Evolutionary conservation across 768 basidiomycete species (phyloP).

Genomic region (Phanerochaete carnosa): DNA sequence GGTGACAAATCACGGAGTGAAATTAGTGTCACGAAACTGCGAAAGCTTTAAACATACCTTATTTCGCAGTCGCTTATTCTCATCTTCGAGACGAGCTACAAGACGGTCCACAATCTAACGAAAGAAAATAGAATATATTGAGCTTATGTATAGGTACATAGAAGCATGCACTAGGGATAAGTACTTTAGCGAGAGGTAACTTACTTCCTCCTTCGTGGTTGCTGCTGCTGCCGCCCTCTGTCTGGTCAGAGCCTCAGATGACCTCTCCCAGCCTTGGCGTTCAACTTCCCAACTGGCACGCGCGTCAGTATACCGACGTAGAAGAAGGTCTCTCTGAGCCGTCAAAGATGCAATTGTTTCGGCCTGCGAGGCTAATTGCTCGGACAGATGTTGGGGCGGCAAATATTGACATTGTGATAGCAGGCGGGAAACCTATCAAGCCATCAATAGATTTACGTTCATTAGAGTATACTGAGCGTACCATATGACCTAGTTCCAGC

Average conservation of each 20-base stretch:
- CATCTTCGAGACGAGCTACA: conserved; percentile 48
- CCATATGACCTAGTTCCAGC: not conserved
- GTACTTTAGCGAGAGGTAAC: not conserved
- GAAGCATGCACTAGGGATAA: not conserved
- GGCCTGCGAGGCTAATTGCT: conserved; percentile 53
- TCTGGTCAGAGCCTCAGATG: conserved; percentile 61
- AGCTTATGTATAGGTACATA: not conserved
- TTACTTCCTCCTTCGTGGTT: conserved; percentile 1
- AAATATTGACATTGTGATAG: not conserved
- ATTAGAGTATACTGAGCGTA: not conserved
- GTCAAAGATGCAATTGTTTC: conserved; percentile 52
- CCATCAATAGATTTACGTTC: not conserved
- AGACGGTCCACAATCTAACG: conserved; percentile 33
- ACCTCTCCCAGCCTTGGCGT: conserved; percentile 59
- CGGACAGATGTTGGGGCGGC: not conserved
- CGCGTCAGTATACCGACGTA: conserved; percentile 51
- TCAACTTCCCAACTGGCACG: conserved; percentile 58
- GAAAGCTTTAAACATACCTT: conserved; percentile 41
- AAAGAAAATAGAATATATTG: not conserved
- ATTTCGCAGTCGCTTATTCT: conserved; percentile 57
- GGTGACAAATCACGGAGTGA: conserved; percentile 1
- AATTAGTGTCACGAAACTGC: no score
- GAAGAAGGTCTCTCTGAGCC: conserved; percentile 54
- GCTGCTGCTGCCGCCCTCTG: conserved; percentile 40
- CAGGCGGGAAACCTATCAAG: not conserved